Evolutionary conservation across 305 asterid genomes (phyloP), one percentile per base, ranked within the genome.

Genomic region (Rubia balearica): DNA sequence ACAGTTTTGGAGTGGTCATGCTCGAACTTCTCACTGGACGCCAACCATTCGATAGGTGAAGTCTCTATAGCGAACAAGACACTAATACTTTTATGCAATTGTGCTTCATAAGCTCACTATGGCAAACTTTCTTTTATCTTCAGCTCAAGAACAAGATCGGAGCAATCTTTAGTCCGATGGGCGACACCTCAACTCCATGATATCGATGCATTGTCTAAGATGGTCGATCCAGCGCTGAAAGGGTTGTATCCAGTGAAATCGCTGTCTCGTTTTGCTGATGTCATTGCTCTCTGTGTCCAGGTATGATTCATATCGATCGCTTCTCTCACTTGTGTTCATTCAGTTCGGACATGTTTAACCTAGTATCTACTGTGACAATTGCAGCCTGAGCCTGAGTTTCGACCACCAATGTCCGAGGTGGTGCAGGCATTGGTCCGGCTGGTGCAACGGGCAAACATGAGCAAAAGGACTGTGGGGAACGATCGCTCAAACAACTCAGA

Each of bases 341-440:
- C 60, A 6, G 60, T 53, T 53, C 8, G 60, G 60, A n/a, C 24
- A 53, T 12, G 60, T 53, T 53, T 53, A 53, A 53, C 60, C 60
- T 53, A 53, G 11, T n/a, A n/a, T n/a, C 27, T n/a, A 21, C 13
- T 36, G 46, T 71, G 22, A 59, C 65, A 12, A 64, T 73, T 78
- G 75, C 94, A 94, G 98, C 86, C 96, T 53, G 99, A 94, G 90
- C 99, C 98, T 0, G 99, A 94, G 88, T 94, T 94, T 82, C 85
- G 99, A 81, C 99, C 98, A 36, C 98, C 99, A 13, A 91, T 94
- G 95, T 94, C 98, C 16, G 99, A 94, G 78, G 99, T 94, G 81
- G 99, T 94, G 57, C 86, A 91, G 74, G 97, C 98, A 22, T 81
- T 94, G 87, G 99, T 94, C 49, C 90, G 98, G 2, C 74, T 94